Base-by-base conservation (phyloP, 2,329 filamentous ascomycete species). In the Xylariaceae sp. region DNA sequence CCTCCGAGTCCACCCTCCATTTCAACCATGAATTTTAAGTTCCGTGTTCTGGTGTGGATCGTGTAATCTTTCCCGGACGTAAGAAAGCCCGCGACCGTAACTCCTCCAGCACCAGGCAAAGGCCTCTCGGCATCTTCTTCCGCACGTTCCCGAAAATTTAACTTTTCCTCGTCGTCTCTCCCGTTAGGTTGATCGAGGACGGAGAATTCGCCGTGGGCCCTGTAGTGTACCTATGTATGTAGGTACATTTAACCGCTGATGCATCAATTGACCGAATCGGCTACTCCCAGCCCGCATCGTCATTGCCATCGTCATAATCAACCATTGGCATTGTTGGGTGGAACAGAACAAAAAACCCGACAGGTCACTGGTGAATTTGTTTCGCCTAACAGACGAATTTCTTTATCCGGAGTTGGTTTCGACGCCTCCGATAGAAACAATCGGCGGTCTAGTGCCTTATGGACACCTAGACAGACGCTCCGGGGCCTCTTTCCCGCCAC, bases 111-210 rank as follows among this genome's bases (percentile, higher is more conserved):
- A 59, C 53, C 54, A 39, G 44, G 50, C 51, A 35, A 23, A 48
- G 23, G 23, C 15, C 53, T 59, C 53, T 56, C 60, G 58, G 60
- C 62, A 59, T 54, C 51, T 45, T 58, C 55, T 64, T 57, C 58
- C 60, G 58, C 56, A 59, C 51, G 58, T 59, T 59, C 60, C 62
- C 60, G 58, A 59, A 47, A 51, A 53, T 15, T 39, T 48, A 13
- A 45, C 45, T 52, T 59, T 48, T 34, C 37, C 2, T 42, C 35
- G 17, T 50, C 49, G 55, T 11, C 17, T 48, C 35, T 58, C 18
- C 17, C 54, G 23, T 30, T 30, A 30, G 56, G 18, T 35, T 53
- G 15, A 53, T 57, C 51, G 37, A 45, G 30, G 49, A 52, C 48
- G 51, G 30, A 8, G 49, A 18, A 11, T 51, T 51, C 34, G 18